These are phyloP conservation scores for Fusarium floridanum DNA, from an alignment of 2,329 filamentous ascomycete genomes.

Conservation along the genomic window DNA sequence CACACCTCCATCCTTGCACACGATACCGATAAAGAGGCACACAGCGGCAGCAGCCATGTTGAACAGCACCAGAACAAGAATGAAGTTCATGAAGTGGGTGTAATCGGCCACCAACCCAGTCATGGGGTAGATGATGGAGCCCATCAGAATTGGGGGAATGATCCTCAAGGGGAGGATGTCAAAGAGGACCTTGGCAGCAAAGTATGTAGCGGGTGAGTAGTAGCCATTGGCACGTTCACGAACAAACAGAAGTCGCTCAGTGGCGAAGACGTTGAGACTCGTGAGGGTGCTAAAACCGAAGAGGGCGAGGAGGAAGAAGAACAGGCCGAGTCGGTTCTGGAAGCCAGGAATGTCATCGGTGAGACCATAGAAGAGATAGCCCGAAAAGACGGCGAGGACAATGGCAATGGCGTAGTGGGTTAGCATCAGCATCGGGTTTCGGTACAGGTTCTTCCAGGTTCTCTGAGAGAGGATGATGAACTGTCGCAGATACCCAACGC, in stretches of 20 bases:
- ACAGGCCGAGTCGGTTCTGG: conserved; percentile 95
- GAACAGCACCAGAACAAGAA: conserved; percentile 93
- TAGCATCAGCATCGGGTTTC: conserved; percentile 97
- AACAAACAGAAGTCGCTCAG: conserved; percentile 90
- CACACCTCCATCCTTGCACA: conserved; percentile 91
- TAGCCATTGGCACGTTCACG: conserved; percentile 97
- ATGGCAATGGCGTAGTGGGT: conserved; percentile 99
- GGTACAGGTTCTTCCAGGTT: conserved; percentile 97
- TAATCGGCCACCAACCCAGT: conserved; percentile 88
- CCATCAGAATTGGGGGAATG: conserved; percentile 94
- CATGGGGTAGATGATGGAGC: conserved; percentile 97
- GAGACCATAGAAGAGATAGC: conserved; percentile 95
- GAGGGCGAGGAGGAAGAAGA: conserved; percentile 95
- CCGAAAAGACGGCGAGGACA: conserved; percentile 90
- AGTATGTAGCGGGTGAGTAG: conserved; percentile 94
- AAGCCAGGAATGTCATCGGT: conserved; percentile 97
- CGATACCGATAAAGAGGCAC: conserved; percentile 94
- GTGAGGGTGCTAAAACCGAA: conserved; percentile 98
- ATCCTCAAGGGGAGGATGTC: conserved; percentile 96
- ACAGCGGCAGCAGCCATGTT: conserved; percentile 95
- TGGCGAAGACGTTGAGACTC: conserved; percentile 91
- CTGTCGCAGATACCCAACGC: conserved; percentile 83
- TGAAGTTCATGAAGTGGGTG: conserved; percentile 89
- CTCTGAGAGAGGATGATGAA: conserved; percentile 90
- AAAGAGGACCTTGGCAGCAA: conserved; percentile 96